Conservation (phyloP, 768 basidiomycete species). For the Peribolospora kevripleyi region DNA sequence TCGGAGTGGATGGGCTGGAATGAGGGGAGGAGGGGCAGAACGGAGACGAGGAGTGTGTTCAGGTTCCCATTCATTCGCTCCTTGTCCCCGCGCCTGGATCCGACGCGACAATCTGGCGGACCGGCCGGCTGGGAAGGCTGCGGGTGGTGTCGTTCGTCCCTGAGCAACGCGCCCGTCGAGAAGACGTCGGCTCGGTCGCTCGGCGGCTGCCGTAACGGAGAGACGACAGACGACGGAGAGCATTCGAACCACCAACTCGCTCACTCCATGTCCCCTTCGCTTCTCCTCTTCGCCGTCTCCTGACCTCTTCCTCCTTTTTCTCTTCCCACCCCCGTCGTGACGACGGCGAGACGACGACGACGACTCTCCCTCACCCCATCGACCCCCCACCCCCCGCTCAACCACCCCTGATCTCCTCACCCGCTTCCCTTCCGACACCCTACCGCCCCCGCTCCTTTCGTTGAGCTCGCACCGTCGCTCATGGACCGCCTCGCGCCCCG, state of each 20-base stretch:
- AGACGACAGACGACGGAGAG: neutral
- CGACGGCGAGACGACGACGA: neutral
- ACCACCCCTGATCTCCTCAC: neutral
- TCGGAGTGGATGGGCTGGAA: too few species aligned
- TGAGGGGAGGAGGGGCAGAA: too few species aligned
- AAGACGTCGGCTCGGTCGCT: constrained; percentile 4
- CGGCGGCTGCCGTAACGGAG: neutral
- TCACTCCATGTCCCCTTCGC: neutral
- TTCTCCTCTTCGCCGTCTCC: too few species aligned
- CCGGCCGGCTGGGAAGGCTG: neutral
- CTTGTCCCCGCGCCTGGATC: neutral
- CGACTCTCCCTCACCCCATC: neutral
- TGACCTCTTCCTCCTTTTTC: too few species aligned
- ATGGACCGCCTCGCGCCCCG: too few species aligned
- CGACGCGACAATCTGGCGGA: constrained; percentile 11
- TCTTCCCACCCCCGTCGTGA: neutral
- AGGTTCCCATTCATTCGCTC: too few species aligned
- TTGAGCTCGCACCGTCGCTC: too few species aligned
- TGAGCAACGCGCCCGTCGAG: constrained; percentile 3
- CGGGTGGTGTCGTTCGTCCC: constrained; percentile 1
- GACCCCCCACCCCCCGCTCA: neutral
- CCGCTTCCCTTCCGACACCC: neutral
- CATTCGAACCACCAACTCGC: neutral
- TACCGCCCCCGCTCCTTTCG: neutral
- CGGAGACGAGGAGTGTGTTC: too few species aligned